These are phyloP conservation scores for Chlorella sp. DNA, from an alignment of 139 green algal genomes.

Conservation along the genomic window DNA sequence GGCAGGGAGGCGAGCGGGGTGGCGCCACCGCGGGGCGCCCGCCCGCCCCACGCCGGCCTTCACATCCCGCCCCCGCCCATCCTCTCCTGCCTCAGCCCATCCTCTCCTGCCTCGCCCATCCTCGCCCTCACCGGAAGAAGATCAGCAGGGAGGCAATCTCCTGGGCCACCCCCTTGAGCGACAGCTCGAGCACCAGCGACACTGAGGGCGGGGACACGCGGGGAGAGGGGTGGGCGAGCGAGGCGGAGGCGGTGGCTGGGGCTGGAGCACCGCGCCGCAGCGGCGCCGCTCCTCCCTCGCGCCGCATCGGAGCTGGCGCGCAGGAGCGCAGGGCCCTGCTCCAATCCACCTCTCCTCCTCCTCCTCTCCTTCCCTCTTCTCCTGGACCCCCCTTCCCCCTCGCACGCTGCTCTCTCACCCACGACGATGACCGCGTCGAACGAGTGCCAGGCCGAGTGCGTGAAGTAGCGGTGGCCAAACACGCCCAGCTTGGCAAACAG, in stretches of 20 bases:
- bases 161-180: slow-evolving; percentile 8
- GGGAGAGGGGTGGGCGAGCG: too few relatives aligned
- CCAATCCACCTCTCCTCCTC: too few relatives aligned
- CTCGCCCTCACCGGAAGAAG: slow-evolving; percentile 13
- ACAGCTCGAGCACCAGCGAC: slow-evolving; percentile 27
- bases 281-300: too few relatives aligned
- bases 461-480: slow-evolving; percentile 35
- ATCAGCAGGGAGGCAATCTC: slow-evolving; percentile 37
- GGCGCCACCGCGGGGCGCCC: background rate
- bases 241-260: too few relatives aligned
- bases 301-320: too few relatives aligned
- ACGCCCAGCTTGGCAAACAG: slow-evolving; percentile 20
- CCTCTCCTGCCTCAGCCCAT: too few relatives aligned
- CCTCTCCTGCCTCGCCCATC: background rate
- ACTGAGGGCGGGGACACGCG: too few relatives aligned
- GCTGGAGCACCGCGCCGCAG: too few relatives aligned
- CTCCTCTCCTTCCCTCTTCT: too few relatives aligned
- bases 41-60: background rate
- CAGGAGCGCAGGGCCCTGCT: too few relatives aligned
- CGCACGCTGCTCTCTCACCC: too few relatives aligned
- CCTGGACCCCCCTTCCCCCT: too few relatives aligned
- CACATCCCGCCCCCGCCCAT: background rate
- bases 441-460: slow-evolving; percentile 24
- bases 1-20: background rate
- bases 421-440: slow-evolving; percentile 22